A percentile compares a stretch with the other conserved stretches of the same genome.
Conservation (phyloP, 2,329 filamentous ascomycete species). For the Cladosporium austrohemisphaericum region DNA sequence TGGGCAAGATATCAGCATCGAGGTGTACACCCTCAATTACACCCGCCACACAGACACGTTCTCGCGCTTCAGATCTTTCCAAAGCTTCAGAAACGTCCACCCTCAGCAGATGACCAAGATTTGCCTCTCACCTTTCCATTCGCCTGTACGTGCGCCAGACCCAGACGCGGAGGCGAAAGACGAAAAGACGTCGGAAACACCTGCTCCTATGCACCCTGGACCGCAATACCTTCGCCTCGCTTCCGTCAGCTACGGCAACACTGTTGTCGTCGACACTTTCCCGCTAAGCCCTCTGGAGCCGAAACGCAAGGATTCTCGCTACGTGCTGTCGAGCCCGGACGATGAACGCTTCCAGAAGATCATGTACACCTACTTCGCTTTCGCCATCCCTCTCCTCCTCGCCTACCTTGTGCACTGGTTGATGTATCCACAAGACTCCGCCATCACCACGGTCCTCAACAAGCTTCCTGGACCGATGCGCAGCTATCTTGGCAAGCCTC, state of each 20-base stretch:
- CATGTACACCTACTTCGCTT: conserved; percentile 54
- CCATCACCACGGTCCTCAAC: conserved; percentile 41
- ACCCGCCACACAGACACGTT: conserved; percentile 47
- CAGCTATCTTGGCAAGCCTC: conserved; percentile 25
- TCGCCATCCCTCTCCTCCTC: conserved; percentile 61
- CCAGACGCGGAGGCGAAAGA: conserved; percentile 24
- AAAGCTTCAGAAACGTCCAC: conserved; percentile 54
- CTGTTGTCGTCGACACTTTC: conserved; percentile 74
- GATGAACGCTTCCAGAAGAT: conserved; percentile 52
- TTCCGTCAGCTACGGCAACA: conserved; percentile 76
- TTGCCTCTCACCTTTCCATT: conserved; percentile 45
- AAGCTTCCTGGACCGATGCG: conserved; percentile 54
- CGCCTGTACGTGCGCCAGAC: conserved; percentile 31
- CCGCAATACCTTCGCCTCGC: conserved; percentile 70
- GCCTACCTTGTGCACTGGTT: conserved; percentile 64
- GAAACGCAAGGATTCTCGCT: conserved; percentile 54
- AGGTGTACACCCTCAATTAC: conserved; percentile 74
- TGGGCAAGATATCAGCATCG: conserved; percentile 73
- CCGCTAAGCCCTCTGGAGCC: conserved; percentile 55
- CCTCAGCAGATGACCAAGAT: conserved; percentile 57
- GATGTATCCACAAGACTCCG: conserved; percentile 36
- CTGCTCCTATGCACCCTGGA: conserved; percentile 26
- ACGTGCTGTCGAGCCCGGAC: conserved; percentile 61
- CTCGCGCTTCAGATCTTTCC: conserved; percentile 48
- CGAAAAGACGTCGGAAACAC: conserved; percentile 18